Base-by-base conservation (phyloP, 345 rosid species). In the Lenwebbia sp. region DNA sequence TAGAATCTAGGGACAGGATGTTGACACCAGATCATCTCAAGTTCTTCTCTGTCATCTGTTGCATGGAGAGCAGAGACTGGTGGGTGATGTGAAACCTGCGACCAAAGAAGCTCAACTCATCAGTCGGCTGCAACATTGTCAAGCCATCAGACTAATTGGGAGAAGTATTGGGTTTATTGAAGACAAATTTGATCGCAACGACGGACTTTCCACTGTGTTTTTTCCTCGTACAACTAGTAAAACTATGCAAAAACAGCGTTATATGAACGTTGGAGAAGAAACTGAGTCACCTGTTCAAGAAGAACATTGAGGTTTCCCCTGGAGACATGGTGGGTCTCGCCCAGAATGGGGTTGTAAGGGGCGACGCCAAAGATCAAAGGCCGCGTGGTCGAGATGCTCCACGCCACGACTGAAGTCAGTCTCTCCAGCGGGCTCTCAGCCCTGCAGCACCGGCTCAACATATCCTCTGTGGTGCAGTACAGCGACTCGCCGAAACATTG, bases 271-370 rank as follows among this genome's bases (percentile, higher is more conserved):
- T 17, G 17, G 25, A 70, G 17, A 75, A 13, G 41, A 44, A 49
- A 4, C 3, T 2, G 41, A 11, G 44, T n/a, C 51, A 93, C 99
- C 92, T 97, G 98, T 83, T 97, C 98, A 0, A 92, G 91, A 22
- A 96, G 92, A 86, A 96, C 93, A 83, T 97, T 94, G 87, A 96
- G 92, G 87, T 84, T 87, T 51, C 89, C 94, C 22, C 88, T 89
- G 1, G 99, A 93, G 58, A 93, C 97, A 84, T 96, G 99, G 84
- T 97, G 99, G 74, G 98, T 97, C 91, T 97, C 98, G 28, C 99
- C 99, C 41, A 97, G 94, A 88, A 94, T 49, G 23, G 98, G 96
- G 83, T 97, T 97, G 84, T 90, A 97, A 30, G 99, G 99, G 78
- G 94, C 96, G 41, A 91, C 82, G 3, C 99, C 99, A 30, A 95